A percentile compares a stretch with the other conserved stretches of the same genome.
Evolutionary conservation across 2,329 filamentous ascomycete species (phyloP).

Genomic region (Aspergillus neoniger): DNA sequence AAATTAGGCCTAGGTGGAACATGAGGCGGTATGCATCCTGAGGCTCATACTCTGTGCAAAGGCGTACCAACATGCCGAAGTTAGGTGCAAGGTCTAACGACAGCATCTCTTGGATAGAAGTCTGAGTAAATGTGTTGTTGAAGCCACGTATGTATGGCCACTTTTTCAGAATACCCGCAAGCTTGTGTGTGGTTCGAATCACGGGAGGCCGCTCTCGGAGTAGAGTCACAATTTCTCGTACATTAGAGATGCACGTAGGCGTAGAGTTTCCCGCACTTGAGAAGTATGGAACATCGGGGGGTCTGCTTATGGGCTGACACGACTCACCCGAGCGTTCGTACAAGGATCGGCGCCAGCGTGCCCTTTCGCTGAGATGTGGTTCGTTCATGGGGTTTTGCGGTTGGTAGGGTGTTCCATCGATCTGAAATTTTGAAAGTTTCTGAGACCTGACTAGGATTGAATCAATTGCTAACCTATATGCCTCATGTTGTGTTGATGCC

Average conservation of each 20-base stretch:
- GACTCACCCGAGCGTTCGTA: constrained; percentile 20
- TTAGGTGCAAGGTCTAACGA: constrained; percentile 38
- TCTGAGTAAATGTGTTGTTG: constrained; percentile 29
- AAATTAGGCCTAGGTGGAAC: constrained; percentile 51
- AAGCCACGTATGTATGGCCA: constrained; percentile 46
- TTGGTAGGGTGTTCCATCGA: neutral
- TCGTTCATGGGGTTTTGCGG: neutral
- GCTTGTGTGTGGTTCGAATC: constrained; percentile 25
- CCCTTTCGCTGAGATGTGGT: constrained; percentile 16
- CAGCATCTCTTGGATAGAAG: constrained; percentile 45
- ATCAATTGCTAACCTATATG: constrained; percentile 19
- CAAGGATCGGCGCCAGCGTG: constrained; percentile 45
- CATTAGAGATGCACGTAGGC: constrained; percentile 15
- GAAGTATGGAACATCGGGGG: constrained; percentile 12
- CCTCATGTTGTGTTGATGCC: constrained; percentile 45
- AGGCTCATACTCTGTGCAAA: constrained; percentile 31
- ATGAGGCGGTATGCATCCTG: constrained; percentile 37
- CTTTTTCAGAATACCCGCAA: constrained; percentile 32
- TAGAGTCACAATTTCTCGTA: constrained; percentile 27
- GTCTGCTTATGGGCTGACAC: neutral
- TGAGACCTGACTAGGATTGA: constrained; percentile 12
- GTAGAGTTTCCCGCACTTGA: constrained; percentile 2
- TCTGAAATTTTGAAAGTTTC: constrained; percentile 11
- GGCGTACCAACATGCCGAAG: constrained; percentile 49
- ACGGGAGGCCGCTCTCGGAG: constrained; percentile 26